Conservation (phyloP, 768 basidiomycete species). For the Amanita molliuscula region DNA sequence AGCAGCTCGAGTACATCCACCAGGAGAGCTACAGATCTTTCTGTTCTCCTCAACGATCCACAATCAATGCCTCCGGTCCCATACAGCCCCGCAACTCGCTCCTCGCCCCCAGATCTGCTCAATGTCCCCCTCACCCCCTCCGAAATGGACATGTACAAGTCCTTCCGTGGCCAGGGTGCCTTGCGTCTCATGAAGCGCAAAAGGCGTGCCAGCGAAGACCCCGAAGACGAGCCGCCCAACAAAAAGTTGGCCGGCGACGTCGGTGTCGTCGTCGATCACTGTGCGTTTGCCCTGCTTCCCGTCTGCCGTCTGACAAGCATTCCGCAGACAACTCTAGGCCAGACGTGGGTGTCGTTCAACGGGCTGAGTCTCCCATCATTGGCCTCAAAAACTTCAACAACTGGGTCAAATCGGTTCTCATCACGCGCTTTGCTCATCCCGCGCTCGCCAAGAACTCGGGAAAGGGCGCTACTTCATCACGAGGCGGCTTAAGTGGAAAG, state of each 20-base stretch:
- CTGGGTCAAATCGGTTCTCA: conserved; percentile 97
- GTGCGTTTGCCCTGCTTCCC: conserved; percentile 31
- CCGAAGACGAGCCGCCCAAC: conserved; percentile 20
- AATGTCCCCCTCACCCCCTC: conserved; percentile 52
- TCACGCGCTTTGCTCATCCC: conserved; percentile 79
- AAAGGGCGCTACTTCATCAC: conserved; percentile 14
- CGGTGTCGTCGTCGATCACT: conserved; percentile 67
- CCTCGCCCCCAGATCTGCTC: conserved; percentile 50
- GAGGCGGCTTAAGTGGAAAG: conserved; percentile 39
- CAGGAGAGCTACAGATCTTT: conserved; percentile 67
- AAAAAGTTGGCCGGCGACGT: conserved; percentile 61
- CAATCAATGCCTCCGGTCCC: conserved; percentile 29
- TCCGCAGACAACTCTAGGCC: conserved; percentile 81
- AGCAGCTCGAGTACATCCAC: conserved; percentile 13
- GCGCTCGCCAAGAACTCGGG: conserved; percentile 36
- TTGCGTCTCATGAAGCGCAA: conserved; percentile 45
- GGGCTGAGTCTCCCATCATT: conserved; percentile 86
- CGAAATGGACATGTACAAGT: conserved; percentile 51
- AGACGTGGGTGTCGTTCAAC: conserved; percentile 79
- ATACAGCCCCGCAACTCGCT: conserved; percentile 55
- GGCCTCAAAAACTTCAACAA: conserved; percentile 98
- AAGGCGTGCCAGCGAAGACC: conserved; percentile 27
- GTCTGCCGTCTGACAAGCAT: conserved; percentile 1
- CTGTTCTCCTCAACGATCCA: conserved; percentile 55
- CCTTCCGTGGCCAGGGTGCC: conserved; percentile 47